Base-by-base conservation (phyloP, 2,329 filamentous ascomycete species). In the Hirsutella thompsonii region DNA sequence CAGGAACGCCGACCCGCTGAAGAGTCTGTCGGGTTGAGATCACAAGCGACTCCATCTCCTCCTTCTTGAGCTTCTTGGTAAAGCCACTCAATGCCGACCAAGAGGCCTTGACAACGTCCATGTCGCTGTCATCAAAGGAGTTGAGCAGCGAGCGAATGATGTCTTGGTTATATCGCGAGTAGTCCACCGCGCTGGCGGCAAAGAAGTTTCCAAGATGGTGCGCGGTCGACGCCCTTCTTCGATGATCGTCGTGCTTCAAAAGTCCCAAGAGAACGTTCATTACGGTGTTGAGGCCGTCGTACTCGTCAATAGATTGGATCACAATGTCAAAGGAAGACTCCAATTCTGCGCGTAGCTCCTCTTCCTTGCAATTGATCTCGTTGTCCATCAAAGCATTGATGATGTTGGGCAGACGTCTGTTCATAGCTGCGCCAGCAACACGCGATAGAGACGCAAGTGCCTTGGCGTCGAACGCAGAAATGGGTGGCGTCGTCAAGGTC, bases 41-140 rank as follows among this genome's bases (percentile, higher is more conserved):
- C 16, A 94, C 88, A 36, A 98, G 72, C 1, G 83, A 79, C 57
- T 98, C 93, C 92, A 98, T 96, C 63, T 96, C 90, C 57, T 98
- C 93, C 62, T 98, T 98, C 56, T 81, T 82, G 46, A 98, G 74
- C 52, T 79, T 82, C 59, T 89, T 89, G 36, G 89, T 95, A 51
- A 98, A 82, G 43, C 85, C 84, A 51, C 68, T 87, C 44, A 98
- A 74, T 5, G 89, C 90, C 41, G 78, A 72, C 89, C 89, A 96
- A 19, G 90, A 79, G 36, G 86, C 76, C 67, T 93, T 93, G 54
- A 96, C 83, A 4, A 96, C 90, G 19, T 81, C 79, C 46, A 64
- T 62, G 54, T 96, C 92, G 40, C 76, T 64, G 53, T 98, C 92
- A 54, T 92, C 88, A 55, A 98, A 98, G 0, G 87, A 89, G 49